Base-by-base conservation (phyloP, 2,329 filamentous ascomycete species). In the Arachnomyces sp. region DNA sequence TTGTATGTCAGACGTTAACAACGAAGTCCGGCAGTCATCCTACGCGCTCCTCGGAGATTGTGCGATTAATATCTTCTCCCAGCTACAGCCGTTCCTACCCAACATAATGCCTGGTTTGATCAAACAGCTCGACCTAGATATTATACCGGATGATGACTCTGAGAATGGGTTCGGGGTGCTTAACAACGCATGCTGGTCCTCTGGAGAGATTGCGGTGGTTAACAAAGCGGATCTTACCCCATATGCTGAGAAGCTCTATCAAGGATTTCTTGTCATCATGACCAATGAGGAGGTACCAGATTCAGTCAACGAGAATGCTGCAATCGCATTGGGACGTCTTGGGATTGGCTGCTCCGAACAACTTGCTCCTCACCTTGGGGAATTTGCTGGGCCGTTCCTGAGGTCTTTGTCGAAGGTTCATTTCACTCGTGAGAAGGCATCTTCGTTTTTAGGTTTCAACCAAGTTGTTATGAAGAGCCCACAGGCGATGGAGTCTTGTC, bases 171-270 rank as follows among this genome's bases (percentile, higher is more conserved):
- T 94, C 60, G 87, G 88, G 44, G 89, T 96, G 20, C 81, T 96
- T 44, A 98, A 96, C 73, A 98, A 98, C 58, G 90, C 92, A 15
- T 96, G 90, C 67, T 98, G 92, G 92, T 93, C 89, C 5, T 81
- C 81, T 16, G 92, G 92, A 31, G 92, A 98, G 67, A 92, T 96
- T 46, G 79, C 88, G 12, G 80, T 94, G 61, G 81, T 86, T 58
- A 77, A 81, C 49, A 78, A 81, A 46, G 68, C 71, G 20, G 78
- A 74, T 39, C 84, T 95, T 77, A 73, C 73, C 1, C 82, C 82
- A 1, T 94, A 83, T 58, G 76, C 88, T 7, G 79, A 84, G 15
- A 77, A 83, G 46, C 69, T 98, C 12, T 79, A 94, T 43, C 75
- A 82, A 46, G 79, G 83, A 30, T 77, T 93, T 18, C 76, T 87